Evolutionary conservation across 306 rosid genomes (phyloP).

Genomic region (Crotalaria pallida): DNA sequence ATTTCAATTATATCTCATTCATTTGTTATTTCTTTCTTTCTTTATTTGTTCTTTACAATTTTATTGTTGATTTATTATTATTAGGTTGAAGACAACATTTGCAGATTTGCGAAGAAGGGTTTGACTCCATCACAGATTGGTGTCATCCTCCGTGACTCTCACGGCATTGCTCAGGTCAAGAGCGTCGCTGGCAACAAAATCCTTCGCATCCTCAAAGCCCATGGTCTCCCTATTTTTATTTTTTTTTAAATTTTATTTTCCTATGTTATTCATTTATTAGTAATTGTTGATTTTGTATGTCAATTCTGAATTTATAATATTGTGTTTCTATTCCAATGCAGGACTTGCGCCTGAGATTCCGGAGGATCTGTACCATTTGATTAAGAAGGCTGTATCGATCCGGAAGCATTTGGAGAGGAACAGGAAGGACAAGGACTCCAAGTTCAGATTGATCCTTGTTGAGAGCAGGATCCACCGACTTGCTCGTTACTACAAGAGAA

Average conservation of each 20-base stretch:
- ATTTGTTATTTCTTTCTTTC: too few species aligned
- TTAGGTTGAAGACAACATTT: slow-evolving; percentile 62
- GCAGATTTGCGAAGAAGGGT: slow-evolving; percentile 80
- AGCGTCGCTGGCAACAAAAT: slow-evolving; percentile 67
- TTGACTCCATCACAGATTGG: slow-evolving; percentile 79
- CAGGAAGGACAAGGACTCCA: slow-evolving; percentile 56
- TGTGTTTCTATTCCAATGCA: not conserved
- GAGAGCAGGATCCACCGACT: slow-evolving; percentile 75
- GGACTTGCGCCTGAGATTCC: slow-evolving; percentile 78
- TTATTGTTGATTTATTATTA: not conserved
- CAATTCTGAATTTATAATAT: not conserved
- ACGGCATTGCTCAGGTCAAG: slow-evolving; percentile 70
- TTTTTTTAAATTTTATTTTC: too few species aligned
- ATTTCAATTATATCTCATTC: not conserved
- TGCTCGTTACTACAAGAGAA: slow-evolving; percentile 67
- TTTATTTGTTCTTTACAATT: not conserved
- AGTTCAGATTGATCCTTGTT: slow-evolving; percentile 60
- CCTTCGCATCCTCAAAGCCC: slow-evolving; percentile 65
- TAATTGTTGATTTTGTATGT: not conserved
- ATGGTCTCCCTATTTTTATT: slow-evolving; percentile 21
- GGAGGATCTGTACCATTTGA: too few species aligned
- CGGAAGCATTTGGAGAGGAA: slow-evolving; percentile 75
- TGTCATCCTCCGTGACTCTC: slow-evolving; percentile 69
- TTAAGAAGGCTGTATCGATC: slow-evolving; percentile 65
- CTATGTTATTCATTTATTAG: not conserved